A percentile compares a stretch with the other conserved stretches of the same genome.
Conservation (phyloP, 2,329 filamentous ascomycete genomes). For the Fusarium paranaense region DNA sequence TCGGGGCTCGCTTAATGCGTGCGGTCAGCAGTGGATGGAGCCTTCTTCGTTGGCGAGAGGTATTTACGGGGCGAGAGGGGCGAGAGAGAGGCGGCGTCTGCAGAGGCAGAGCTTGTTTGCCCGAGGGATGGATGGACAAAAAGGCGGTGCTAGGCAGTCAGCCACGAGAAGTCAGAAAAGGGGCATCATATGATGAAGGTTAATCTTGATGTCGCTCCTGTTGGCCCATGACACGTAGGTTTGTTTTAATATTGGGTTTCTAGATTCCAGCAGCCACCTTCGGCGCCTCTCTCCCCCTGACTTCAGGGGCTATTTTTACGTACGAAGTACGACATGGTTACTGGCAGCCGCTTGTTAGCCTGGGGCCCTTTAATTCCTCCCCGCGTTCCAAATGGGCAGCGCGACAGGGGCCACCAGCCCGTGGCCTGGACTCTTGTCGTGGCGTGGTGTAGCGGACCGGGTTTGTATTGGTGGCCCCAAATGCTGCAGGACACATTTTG, state of each 20-base stretch:
- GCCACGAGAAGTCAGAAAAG: not conserved
- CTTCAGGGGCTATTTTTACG: slow-evolving; percentile 37
- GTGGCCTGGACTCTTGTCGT: not conserved
- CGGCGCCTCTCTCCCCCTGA: slow-evolving; percentile 8
- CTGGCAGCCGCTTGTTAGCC: slow-evolving; percentile 19
- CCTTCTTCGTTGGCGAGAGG: not conserved
- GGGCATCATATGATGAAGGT: slow-evolving; percentile 4
- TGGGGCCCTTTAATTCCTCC: slow-evolving; percentile 34
- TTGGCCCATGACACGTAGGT: slow-evolving; percentile 11
- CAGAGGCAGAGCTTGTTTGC: not conserved
- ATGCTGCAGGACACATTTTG: slow-evolving; percentile 12
- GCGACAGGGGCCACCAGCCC: slow-evolving; percentile 11
- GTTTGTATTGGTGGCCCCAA: slow-evolving; percentile 4
- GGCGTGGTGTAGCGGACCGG: not conserved
- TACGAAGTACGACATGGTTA: slow-evolving; percentile 20
- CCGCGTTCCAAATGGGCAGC: slow-evolving; percentile 36
- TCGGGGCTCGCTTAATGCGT: slow-evolving; percentile 14
- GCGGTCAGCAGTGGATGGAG: not conserved
- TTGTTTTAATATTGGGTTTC: slow-evolving; percentile 8
- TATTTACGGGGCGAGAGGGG: not conserved
- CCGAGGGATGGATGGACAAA: not conserved
- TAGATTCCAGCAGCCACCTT: slow-evolving; percentile 14
- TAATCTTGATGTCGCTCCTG: slow-evolving; percentile 15
- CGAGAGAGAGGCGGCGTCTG: not conserved
- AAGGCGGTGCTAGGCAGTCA: slow-evolving; percentile 10